Evolutionary conservation across 306 rosid genomes (phyloP), one percentile per base, ranked within the genome.

Genomic region (Ammopiptanthus mongolicus): DNA sequence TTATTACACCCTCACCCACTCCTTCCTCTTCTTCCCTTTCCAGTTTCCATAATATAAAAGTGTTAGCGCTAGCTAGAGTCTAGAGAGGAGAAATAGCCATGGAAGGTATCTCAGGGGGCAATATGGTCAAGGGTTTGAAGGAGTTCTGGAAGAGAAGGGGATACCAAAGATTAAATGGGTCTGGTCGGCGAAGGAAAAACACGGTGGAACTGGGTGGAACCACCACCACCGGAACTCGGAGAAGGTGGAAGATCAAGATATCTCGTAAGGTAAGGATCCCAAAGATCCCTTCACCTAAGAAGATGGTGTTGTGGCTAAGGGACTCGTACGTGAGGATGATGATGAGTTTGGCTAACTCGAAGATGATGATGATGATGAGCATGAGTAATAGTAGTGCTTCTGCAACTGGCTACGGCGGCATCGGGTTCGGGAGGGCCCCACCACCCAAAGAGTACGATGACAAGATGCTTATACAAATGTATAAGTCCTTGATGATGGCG

Each of bases 371-470:
- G 9, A 56, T 84, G n/a, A n/a, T n/a, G n/a, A n/a, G n/a, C n/a
- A n/a, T n/a, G n/a, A n/a, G n/a, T n/a, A n/a, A n/a, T n/a, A n/a
- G n/a, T 33, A 50, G 74, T 28, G 4, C 7, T 7, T 77, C 78
- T 0, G 51, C 69, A 8, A 69, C 50, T 2, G 81, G 81, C 0
- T 86, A 62, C 68, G 87, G 88, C 9, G 71, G 66, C 47, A 10
- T 13, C 3, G 79, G 69, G 7, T 74, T 83, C 22, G 84, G 77
- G 1, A 80, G 77, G 71, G 39, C 31, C 14, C 78, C 87, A 25
- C 22, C 75, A 14, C 12, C 71, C 1, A 91, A 91, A 88, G 98
- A 94, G 85, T 94, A 94, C 33, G 96, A 94, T 63, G 87, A 86
- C 36, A 88, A 83, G 82, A 84, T 94, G 87, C 76, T 91, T 34